A percentile compares a stretch with the other conserved stretches of the same genome.
phyloP scores from a whole-genome alignment of 495 filamentous ascomycete species.

The Trichoderma erinaceum region DNA sequence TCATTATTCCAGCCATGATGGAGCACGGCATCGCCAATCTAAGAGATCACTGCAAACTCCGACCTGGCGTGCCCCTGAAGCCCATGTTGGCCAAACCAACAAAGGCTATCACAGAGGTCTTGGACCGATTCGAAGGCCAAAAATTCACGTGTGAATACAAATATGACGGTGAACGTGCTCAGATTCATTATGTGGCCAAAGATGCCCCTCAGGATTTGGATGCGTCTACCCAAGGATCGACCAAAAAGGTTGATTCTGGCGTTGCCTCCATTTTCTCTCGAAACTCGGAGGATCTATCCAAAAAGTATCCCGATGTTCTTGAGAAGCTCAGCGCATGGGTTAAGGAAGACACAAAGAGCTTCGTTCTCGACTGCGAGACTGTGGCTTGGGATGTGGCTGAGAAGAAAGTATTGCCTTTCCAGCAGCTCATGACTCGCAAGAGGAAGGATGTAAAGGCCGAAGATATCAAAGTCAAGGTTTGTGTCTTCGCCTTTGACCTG shows the following conservation, averaged over 20 bases:
- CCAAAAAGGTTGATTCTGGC: constrained; percentile 52
- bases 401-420: constrained; percentile 94
- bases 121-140: constrained; percentile 93
- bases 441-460: constrained; percentile 96
- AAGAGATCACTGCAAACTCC: constrained; percentile 79
- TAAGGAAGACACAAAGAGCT: constrained; percentile 80
- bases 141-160: constrained; percentile 98
- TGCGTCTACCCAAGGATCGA: constrained; percentile 45
- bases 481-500: constrained; percentile 94
- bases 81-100: constrained; percentile 99
- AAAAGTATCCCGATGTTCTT: constrained; percentile 95
- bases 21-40: constrained; percentile 78
- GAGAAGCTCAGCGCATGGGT: constrained; percentile 83
- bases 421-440: constrained; percentile 96
- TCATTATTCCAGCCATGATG: constrained; percentile 84
- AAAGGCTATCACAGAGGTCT: constrained; percentile 96
- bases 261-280: constrained; percentile 89
- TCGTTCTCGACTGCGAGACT: constrained; percentile 95
- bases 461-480: constrained; percentile 95
- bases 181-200: constrained; percentile 94
- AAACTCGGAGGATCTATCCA: constrained; percentile 92
- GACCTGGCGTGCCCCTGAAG: constrained; percentile 90
- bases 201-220: constrained; percentile 57
- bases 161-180: constrained; percentile 93
- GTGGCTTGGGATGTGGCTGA: constrained; percentile 92